These are phyloP conservation scores for Microcera coccophila DNA, from an alignment of 2,329 filamentous ascomycete species.

Conservation along the genomic window DNA sequence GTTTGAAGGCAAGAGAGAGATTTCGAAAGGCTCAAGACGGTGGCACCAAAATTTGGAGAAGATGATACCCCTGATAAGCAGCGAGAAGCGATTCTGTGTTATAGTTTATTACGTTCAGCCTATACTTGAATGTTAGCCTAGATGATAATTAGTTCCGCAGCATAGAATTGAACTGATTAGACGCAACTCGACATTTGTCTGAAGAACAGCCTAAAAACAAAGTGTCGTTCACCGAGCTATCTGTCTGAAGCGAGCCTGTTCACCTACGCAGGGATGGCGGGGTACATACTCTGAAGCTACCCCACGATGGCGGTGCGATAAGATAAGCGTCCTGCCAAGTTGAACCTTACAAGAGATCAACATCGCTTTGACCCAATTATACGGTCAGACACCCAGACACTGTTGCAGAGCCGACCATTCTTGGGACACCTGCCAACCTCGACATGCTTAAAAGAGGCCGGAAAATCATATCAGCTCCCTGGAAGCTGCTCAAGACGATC, in stretches of 20 bases:
- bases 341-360: too few species aligned
- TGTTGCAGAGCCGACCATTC: background rate
- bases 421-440: conserved; percentile 2
- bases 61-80: conserved; percentile 25
- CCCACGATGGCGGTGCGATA: conserved; percentile 8
- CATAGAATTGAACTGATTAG: too few species aligned
- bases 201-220: too few species aligned
- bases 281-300: too few species aligned
- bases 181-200: too few species aligned
- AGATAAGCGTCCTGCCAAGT: background rate
- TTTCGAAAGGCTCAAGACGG: background rate
- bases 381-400: background rate
- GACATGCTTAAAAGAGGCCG: conserved; percentile 30
- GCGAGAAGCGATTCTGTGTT: background rate
- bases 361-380: background rate
- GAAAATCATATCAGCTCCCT: conserved; percentile 49
- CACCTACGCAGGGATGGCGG: too few species aligned
- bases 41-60: conserved; percentile 6
- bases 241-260: too few species aligned
- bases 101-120: too few species aligned
- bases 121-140: too few species aligned
- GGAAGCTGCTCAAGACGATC: conserved; percentile 69
- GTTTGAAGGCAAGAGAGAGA: background rate
- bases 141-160: too few species aligned
- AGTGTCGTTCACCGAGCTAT: too few species aligned